Evolutionary conservation across 192 early-diverging fungal genomes (phyloP).

Genomic region (Chytriomyces sp.): DNA sequence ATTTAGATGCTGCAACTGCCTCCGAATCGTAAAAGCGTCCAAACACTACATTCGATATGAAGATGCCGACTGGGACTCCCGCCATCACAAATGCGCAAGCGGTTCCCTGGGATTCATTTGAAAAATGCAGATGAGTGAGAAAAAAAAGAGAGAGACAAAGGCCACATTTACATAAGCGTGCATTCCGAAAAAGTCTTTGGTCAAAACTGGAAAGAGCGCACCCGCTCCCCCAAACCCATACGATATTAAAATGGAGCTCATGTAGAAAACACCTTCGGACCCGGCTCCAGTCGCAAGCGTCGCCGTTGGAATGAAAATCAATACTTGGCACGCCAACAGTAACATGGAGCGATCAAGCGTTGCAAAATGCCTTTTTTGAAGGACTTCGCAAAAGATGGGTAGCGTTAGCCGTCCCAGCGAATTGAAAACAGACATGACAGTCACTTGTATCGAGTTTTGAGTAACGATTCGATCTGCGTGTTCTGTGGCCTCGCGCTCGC

Average conservation of each 20-base stretch:
- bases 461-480: not conserved
- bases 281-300: not conserved
- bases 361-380: not conserved
- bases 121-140: too few relatives aligned
- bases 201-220: slow-evolving; percentile 40
- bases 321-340: slow-evolving; percentile 10
- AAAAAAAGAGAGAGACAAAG: not conserved
- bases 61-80: slow-evolving; percentile 34
- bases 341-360: slow-evolving; percentile 35
- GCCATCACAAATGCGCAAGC: slow-evolving; percentile 34
- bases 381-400: slow-evolving; percentile 19
- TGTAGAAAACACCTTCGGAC: not conserved
- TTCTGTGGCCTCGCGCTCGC: not conserved
- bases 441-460: slow-evolving; percentile 33
- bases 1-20: not conserved
- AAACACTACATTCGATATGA: slow-evolving; percentile 34
- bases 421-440: slow-evolving; percentile 35
- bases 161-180: slow-evolving; percentile 27
- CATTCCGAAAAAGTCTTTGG: slow-evolving; percentile 35
- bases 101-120: too few relatives aligned
- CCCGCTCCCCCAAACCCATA: slow-evolving; percentile 39
- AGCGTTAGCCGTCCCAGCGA: slow-evolving; percentile 20
- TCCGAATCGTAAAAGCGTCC: slow-evolving; percentile 27
- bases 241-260: slow-evolving; percentile 23
- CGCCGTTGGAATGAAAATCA: slow-evolving; percentile 11